phyloP scores from a whole-genome alignment of 1,139 yeast species.

The Diutina scorzettiae region DNA sequence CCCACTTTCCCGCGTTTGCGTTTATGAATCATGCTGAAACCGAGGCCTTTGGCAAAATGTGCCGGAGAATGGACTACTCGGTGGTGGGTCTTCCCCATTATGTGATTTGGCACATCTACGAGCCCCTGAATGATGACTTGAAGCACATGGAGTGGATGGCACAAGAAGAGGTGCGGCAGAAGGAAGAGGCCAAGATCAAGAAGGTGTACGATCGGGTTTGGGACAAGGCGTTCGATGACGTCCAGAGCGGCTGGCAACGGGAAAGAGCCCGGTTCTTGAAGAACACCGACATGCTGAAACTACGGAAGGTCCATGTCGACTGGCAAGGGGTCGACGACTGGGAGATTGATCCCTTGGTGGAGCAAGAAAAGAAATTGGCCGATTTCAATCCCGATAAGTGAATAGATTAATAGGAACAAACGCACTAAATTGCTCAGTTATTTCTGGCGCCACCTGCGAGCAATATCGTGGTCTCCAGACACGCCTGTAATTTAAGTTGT shows the following conservation, averaged over 20 bases:
- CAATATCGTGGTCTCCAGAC: too few relatives aligned
- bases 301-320: conserved; percentile 41
- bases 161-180: conserved; percentile 67
- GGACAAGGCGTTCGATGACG: conserved; percentile 68
- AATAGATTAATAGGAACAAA: too few relatives aligned
- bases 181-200: conserved; percentile 52
- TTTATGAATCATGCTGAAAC: conserved; percentile 90
- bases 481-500: too few relatives aligned
- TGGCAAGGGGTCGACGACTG: conserved; percentile 51
- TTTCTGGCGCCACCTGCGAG: too few relatives aligned
- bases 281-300: conserved; percentile 49
- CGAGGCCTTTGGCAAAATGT: conserved; percentile 83
- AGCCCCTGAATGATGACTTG: conserved; percentile 76
- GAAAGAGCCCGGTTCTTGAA: conserved; percentile 59
- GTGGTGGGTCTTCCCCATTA: conserved; percentile 84
- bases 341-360: conserved; percentile 17
- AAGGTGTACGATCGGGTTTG: conserved; percentile 66
- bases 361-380: conserved; percentile 24
- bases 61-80: conserved; percentile 68
- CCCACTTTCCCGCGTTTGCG: conserved; percentile 84
- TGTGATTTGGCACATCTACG: conserved; percentile 88
- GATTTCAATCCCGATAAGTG: conserved; percentile 13
- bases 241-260: conserved; percentile 51
- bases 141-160: conserved; percentile 98
- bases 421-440: too few relatives aligned